Conservation (phyloP, 2,329 filamentous ascomycete genomes). For the Alternaria novae-zelandiae region DNA sequence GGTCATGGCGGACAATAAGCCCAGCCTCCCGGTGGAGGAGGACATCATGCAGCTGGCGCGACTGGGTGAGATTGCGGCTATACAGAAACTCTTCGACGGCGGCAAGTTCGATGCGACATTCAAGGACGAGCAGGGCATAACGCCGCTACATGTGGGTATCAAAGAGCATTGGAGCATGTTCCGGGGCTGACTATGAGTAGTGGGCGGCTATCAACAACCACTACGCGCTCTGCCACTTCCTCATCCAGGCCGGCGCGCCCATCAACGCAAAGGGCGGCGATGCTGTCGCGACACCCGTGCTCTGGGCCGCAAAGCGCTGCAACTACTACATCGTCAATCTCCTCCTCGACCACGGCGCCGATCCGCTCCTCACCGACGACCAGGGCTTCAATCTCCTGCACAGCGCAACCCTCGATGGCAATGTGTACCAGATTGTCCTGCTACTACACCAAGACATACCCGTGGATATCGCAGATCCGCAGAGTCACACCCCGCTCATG, state of each 20-base stretch:
- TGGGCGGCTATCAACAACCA: slow-evolving; percentile 99
- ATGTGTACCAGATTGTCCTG: slow-evolving; percentile 85
- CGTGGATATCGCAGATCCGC: slow-evolving; percentile 86
- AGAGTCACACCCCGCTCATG: slow-evolving; percentile 94
- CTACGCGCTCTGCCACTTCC: slow-evolving; percentile 94
- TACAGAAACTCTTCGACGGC: slow-evolving; percentile 88
- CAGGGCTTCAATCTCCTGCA: slow-evolving; percentile 99
- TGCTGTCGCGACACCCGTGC: slow-evolving; percentile 88
- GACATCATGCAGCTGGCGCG: slow-evolving; percentile 97
- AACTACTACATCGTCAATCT: slow-evolving; percentile 97
- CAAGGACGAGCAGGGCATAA: slow-evolving; percentile 90
- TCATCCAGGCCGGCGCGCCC: slow-evolving; percentile 84
- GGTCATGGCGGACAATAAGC: slow-evolving; percentile 45
- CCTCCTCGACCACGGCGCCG: slow-evolving; percentile 87
- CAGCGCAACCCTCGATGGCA: slow-evolving; percentile 95
- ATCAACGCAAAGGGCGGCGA: slow-evolving; percentile 96
- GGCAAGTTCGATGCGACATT: slow-evolving; percentile 83
- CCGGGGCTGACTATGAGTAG: slow-evolving; percentile 55
- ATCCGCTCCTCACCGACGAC: slow-evolving; percentile 88
- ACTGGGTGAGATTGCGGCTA: slow-evolving; percentile 81
- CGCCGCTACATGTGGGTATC: slow-evolving; percentile 80
- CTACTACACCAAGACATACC: slow-evolving; percentile 94
- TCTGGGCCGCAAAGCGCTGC: slow-evolving; percentile 96
- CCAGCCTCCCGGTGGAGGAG: slow-evolving; percentile 63
- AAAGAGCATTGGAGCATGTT: not conserved